These are phyloP conservation scores for Solanum sejunctum DNA, from an alignment of 257 asterid species.

Conservation along the genomic window DNA sequence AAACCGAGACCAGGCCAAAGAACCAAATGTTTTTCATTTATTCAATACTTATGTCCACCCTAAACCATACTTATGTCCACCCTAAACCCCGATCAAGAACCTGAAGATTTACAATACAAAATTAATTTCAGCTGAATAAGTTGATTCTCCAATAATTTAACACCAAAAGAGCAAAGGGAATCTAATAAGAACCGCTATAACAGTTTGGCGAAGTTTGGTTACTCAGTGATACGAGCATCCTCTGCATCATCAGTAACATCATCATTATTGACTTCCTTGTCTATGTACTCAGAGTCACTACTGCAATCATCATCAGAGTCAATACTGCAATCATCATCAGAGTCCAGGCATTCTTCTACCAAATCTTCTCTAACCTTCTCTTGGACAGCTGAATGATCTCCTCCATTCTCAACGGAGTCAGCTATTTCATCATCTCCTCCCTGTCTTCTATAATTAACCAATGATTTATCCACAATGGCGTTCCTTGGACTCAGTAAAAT, in stretches of 20 bases:
- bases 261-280: constrained; percentile 11
- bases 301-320: constrained; percentile 14
- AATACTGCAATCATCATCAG: constrained; percentile 10
- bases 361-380: neutral
- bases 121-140: neutral
- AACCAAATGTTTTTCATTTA: neutral
- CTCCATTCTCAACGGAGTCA: constrained; percentile 5
- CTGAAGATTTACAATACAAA: neutral
- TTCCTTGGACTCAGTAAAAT: constrained; percentile 62
- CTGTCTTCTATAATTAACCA: constrained; percentile 36
- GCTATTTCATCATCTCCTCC: constrained; percentile 23
- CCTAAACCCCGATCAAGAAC: neutral
- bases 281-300: constrained; percentile 16
- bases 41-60: neutral
- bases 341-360: constrained; percentile 15
- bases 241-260: neutral
- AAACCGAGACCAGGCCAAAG: neutral
- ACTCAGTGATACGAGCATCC: neutral
- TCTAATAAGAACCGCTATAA: neutral
- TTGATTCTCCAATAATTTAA: neutral
- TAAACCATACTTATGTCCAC: neutral
- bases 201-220: neutral
- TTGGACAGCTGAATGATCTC: constrained; percentile 1
- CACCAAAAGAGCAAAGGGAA: neutral
- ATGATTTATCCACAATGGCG: constrained; percentile 31